These are phyloP conservation scores for Cystobasidiaceae sp. DNA, from an alignment of 1,284 basidiomycete genomes.

Conservation along the genomic window DNA sequence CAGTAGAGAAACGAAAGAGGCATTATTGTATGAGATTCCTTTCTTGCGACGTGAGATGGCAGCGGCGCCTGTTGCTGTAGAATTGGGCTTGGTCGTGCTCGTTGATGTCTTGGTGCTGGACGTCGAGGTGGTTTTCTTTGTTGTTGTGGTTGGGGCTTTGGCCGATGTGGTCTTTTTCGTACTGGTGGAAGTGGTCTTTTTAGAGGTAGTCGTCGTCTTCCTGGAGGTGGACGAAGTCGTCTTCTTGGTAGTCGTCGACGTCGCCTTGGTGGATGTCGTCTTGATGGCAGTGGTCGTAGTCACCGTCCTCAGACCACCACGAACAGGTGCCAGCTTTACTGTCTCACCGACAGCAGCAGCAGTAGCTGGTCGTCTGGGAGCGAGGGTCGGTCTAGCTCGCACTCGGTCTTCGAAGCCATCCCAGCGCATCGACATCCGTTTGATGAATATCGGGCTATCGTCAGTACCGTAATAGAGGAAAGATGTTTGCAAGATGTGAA, in stretches of 20 bases:
- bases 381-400: too few species aligned
- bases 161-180: not conserved
- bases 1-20: not conserved
- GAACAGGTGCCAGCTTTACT: too few species aligned
- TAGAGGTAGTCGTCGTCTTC: not conserved
- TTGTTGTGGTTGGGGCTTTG: too few species aligned
- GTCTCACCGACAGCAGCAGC: too few species aligned
- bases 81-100: not conserved
- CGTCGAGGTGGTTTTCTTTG: not conserved
- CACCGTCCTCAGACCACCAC: not conserved
- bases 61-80: not conserved
- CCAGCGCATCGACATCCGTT: too few species aligned
- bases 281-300: not conserved
- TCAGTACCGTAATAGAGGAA: too few species aligned
- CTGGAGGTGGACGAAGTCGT: not conserved
- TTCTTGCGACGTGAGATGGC: conserved; percentile 29
- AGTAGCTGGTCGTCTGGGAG: too few species aligned
- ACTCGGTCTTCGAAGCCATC: too few species aligned
- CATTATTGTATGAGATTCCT: conserved; percentile 24
- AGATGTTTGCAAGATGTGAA: too few species aligned
- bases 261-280: not conserved
- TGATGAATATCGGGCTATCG: too few species aligned
- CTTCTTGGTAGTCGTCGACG: not conserved
- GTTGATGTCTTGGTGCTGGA: not conserved
- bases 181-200: too few species aligned